Percentiles rank a stretch among this genome's conserved stretches.
phyloP scores from a whole-genome alignment of 257 asterid species.

The Datura wrightii region DNA sequence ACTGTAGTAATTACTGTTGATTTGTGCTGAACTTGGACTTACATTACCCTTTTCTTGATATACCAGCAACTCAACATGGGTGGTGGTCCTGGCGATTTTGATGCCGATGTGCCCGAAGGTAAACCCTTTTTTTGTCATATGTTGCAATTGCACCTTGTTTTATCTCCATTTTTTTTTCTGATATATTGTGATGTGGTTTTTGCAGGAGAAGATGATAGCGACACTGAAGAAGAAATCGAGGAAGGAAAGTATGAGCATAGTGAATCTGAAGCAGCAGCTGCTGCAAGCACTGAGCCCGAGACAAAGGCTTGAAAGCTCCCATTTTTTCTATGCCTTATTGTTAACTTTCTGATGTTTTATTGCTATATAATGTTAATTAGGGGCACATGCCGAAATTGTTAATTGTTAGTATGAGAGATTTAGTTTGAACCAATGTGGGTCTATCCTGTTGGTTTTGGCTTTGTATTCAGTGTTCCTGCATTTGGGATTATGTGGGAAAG shows the following conservation, averaged over 20 bases:
- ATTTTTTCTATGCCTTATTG: not conserved
- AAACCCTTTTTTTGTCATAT: not conserved
- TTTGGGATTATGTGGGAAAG: not conserved
- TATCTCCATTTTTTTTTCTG: not conserved
- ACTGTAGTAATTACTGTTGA: not conserved
- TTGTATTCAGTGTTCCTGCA: not conserved
- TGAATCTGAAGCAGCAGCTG: slow-evolving; percentile 29
- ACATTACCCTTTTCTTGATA: not conserved
- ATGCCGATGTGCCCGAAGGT: slow-evolving; percentile 49
- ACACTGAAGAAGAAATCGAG: slow-evolving; percentile 42
- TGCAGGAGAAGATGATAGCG: slow-evolving; percentile 42
- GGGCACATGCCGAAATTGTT: not conserved
- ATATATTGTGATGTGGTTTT: not conserved
- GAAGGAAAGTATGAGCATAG: slow-evolving; percentile 25
- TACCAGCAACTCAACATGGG: slow-evolving; percentile 59
- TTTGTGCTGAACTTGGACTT: slow-evolving; percentile 5
- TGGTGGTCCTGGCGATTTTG: slow-evolving; percentile 46
- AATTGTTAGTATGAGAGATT: not conserved
- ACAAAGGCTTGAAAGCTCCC: slow-evolving; percentile 38
- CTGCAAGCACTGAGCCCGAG: slow-evolving; percentile 34
- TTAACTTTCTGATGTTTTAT: not conserved
- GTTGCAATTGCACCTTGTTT: not conserved
- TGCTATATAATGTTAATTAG: not conserved
- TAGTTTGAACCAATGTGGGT: not conserved
- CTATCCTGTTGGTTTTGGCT: not conserved